Evolutionary conservation across 371 early-diverging fungal species (phyloP), one percentile per base, ranked within the genome.

Genomic region (Lichtheimia ornata): DNA sequence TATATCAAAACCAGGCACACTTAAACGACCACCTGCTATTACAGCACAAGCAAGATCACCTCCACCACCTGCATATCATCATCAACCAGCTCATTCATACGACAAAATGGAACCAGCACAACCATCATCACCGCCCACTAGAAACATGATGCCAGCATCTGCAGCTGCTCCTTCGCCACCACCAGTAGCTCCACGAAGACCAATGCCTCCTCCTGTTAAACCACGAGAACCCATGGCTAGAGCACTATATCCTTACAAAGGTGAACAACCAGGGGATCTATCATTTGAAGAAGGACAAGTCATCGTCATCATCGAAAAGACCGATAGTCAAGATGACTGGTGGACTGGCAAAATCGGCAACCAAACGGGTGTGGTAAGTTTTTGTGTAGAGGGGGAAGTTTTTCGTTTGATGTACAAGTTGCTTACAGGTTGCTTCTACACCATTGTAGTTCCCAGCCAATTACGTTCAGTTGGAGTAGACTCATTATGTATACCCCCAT

Each of bases 381-480:
- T 28, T 58, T 1, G 1, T 35, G 6, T 35, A 35, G 5, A 9
- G 11, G 0, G 9, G 35, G 11, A 35, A 0, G 7, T 28, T 1
- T 4, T 28, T 41, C 22, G 25, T 50, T 50, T 11, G 12, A 18
- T 9, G n/a, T 14, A 42, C 15, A 5, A 41, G 18, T 14, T 49
- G 14, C 13, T 58, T 47, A 35, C 35, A 11, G 1, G 9, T 35
- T 11, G 2, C 35, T 35, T 35, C 11, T 11, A 22, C 22, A 22
- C 22, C 51, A 28, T n/a, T n/a, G n/a, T 72, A 81, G 71, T 92
- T 93, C 72, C 94, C 94, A 20, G 90, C 91, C 50, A 94, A 92
- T 70, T 94, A 91, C 72, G 86, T 92, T 11, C 66, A 82, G 58
- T 35, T 85, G 53, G 52, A 72, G 53, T 83, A 73, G 18, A 64